phyloP scores from a whole-genome alignment of 805 yeast genomes.

The Tetrapisispora taiwanensis region DNA sequence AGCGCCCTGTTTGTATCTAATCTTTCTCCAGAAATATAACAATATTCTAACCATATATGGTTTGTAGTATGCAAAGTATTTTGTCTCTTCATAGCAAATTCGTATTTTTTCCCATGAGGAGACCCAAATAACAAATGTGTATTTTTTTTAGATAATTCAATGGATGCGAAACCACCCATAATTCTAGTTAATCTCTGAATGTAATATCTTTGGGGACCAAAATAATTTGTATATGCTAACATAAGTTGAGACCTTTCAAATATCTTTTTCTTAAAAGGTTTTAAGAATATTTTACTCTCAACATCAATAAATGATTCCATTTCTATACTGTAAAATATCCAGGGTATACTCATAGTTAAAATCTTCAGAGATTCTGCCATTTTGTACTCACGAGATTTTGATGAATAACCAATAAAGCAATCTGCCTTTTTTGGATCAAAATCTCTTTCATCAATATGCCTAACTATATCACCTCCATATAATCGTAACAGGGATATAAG shows the following conservation, averaged over 20 bases:
- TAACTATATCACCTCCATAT: not conserved
- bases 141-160: conserved; percentile 50
- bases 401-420: conserved; percentile 51
- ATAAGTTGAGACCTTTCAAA: conserved; percentile 43
- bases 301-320: conserved; percentile 50
- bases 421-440: conserved; percentile 25
- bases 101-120: conserved; percentile 62
- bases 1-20: conserved; percentile 5
- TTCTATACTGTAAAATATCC: conserved; percentile 65
- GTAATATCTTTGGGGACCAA: conserved; percentile 76
- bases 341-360: conserved; percentile 55
- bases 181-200: conserved; percentile 51
- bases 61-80: conserved; percentile 42
- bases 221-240: conserved; percentile 67
- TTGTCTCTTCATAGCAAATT: conserved; percentile 63
- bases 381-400: conserved; percentile 48
- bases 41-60: conserved; percentile 84
- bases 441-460: conserved; percentile 4
- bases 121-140: conserved; percentile 65
- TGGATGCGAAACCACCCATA: conserved; percentile 70
- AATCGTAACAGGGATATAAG: not conserved
- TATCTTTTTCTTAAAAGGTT: conserved; percentile 46
- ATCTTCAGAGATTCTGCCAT: conserved; percentile 31
- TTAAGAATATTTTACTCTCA: conserved; percentile 46
- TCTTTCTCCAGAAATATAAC: conserved; percentile 32